These are phyloP conservation scores for Erodium moschatum DNA, from an alignment of 441 rosid genomes.

Conservation along the genomic window DNA sequence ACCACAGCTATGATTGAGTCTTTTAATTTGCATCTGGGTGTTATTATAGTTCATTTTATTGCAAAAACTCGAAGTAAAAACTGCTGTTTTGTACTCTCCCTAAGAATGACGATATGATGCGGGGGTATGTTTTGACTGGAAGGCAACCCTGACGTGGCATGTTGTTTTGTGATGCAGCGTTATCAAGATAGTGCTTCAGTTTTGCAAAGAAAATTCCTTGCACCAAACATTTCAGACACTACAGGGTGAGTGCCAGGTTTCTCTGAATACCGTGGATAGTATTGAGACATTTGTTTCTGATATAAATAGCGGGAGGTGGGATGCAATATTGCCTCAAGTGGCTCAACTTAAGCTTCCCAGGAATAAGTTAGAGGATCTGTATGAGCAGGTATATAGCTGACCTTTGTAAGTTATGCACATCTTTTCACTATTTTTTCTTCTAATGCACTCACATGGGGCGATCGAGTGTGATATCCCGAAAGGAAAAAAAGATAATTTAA, in stretches of 20 bases:
- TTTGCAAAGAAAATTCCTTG: slow-evolving; percentile 94
- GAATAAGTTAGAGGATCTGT: slow-evolving; percentile 81
- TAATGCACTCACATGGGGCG: neutral
- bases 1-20: neutral
- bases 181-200: slow-evolving; percentile 87
- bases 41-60: neutral
- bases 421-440: neutral
- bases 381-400: slow-evolving; percentile 57
- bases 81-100: neutral
- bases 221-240: slow-evolving; percentile 87
- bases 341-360: slow-evolving; percentile 94
- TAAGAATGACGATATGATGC: neutral
- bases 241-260: slow-evolving; percentile 94
- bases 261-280: slow-evolving; percentile 86
- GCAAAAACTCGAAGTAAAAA: neutral
- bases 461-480: neutral
- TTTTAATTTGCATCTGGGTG: neutral
- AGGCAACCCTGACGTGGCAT: neutral
- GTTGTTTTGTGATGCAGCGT: slow-evolving; percentile 42
- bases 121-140: neutral
- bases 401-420: neutral
- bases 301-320: slow-evolving; percentile 87
- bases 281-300: slow-evolving; percentile 89
- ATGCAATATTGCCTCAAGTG: slow-evolving; percentile 85
- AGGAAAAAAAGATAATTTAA: neutral